Conservation (phyloP, 495 filamentous ascomycete species). For the Neurospora sp. region DNA sequence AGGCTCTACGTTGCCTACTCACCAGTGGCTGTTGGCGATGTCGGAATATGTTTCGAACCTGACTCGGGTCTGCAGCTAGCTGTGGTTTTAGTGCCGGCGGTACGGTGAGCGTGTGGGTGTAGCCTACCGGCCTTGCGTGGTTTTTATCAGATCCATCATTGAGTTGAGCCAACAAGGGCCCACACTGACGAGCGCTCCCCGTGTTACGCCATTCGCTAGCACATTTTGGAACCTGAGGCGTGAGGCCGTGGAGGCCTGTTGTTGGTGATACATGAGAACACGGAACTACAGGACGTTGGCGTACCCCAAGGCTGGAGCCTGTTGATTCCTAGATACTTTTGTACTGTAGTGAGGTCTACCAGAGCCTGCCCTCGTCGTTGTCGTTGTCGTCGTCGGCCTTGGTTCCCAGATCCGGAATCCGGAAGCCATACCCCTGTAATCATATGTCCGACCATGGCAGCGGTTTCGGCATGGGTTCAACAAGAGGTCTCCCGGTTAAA, state of each 20-base stretch:
- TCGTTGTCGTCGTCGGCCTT: neutral
- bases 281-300: neutral
- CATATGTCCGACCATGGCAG: neutral
- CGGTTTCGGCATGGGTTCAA: neutral
- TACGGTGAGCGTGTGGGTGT: neutral
- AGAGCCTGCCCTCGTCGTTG: neutral
- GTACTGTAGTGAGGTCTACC: neutral
- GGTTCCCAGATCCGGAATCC: neutral
- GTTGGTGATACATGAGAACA: neutral
- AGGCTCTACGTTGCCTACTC: neutral
- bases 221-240: neutral
- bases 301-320: neutral
- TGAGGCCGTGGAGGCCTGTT: neutral
- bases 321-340: neutral
- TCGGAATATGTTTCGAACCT: neutral
- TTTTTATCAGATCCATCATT: neutral
- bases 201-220: neutral
- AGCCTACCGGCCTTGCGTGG: neutral
- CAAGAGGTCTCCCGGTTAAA: neutral
- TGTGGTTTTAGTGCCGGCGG: neutral
- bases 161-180: neutral
- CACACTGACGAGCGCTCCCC: neutral
- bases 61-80: neutral
- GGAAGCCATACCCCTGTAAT: neutral
- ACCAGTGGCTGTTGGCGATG: neutral